phyloP scores from a whole-genome alignment of 164 flowering plant species.

The Hamamelis virginiana region DNA sequence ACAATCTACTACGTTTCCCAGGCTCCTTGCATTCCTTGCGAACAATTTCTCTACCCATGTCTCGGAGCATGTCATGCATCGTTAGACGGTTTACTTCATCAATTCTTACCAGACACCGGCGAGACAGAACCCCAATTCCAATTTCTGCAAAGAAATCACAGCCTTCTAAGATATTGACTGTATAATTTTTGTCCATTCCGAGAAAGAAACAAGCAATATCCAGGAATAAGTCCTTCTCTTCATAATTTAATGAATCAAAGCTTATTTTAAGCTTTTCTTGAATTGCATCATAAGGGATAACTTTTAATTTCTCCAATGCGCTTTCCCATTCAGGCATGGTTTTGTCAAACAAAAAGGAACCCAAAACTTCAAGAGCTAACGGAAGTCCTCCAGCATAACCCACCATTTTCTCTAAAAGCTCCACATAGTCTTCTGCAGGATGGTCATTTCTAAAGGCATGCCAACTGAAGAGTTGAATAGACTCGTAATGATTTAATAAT shows the following conservation, averaged over 20 bases:
- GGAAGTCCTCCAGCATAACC: conserved; percentile 8
- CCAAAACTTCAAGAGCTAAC: conserved; percentile 14
- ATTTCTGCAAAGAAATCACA: conserved; percentile 1
- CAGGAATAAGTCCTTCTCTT: conserved; percentile 21
- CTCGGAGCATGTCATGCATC: conserved; percentile 27
- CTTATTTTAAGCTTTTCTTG: conserved; percentile 15
- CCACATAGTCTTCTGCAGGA: too few species aligned
- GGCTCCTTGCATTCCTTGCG: conserved; percentile 14
- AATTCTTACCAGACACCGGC: conserved; percentile 14
- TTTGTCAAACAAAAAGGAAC: conserved; percentile 14
- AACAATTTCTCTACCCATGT: conserved; percentile 29
- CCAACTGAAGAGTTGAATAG: background rate
- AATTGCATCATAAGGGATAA: conserved; percentile 1
- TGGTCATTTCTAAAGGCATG: background rate
- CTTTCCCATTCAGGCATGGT: conserved; percentile 10
- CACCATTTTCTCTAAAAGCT: too few species aligned
- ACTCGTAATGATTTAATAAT: background rate
- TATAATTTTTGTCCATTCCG: conserved; percentile 3
- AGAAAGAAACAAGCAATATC: conserved; percentile 30
- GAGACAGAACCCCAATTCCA: conserved; percentile 17
- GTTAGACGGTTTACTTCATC: conserved; percentile 1
- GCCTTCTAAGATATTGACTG: background rate
- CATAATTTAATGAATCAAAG: conserved; percentile 12
- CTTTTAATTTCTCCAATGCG: conserved; percentile 2
- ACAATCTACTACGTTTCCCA: conserved; percentile 25